Conservation (phyloP, 2,329 filamentous ascomycete genomes). For the Alternaria ventricosa region DNA sequence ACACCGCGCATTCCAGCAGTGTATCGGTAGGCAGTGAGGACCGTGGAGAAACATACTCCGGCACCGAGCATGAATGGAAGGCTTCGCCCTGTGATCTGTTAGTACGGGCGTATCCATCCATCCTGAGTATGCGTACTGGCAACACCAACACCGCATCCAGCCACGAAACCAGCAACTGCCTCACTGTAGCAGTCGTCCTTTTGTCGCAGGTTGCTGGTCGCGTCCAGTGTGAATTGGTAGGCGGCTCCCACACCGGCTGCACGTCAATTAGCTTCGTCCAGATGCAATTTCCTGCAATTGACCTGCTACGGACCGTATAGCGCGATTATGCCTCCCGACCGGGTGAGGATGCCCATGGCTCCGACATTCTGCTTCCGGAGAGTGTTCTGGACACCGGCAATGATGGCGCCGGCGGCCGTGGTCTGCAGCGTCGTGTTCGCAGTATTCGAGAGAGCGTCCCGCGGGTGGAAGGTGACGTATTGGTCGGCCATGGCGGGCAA, state of each 20-base stretch:
- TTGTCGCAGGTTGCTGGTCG: conserved; percentile 82
- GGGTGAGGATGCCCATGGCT: conserved; percentile 78
- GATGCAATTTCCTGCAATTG: background rate
- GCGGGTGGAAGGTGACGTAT: conserved; percentile 65
- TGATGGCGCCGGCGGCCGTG: conserved; percentile 71
- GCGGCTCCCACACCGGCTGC: conserved; percentile 74
- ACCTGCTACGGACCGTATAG: conserved; percentile 63
- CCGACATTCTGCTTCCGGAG: conserved; percentile 83
- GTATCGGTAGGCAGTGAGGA: conserved; percentile 71
- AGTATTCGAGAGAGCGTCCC: conserved; percentile 74
- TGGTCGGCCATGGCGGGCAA: conserved; percentile 47
- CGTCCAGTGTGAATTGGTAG: conserved; percentile 78
- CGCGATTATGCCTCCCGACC: conserved; percentile 76
- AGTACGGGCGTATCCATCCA: conserved; percentile 7
- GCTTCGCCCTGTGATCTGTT: conserved; percentile 60
- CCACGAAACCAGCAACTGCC: conserved; percentile 76
- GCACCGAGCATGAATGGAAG: conserved; percentile 75
- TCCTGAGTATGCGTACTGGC: conserved; percentile 63
- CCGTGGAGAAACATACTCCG: conserved; percentile 64
- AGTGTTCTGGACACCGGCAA: conserved; percentile 85
- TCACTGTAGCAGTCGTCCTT: conserved; percentile 81
- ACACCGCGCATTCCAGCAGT: conserved; percentile 67
- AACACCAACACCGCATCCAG: conserved; percentile 75
- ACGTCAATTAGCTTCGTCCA: conserved; percentile 36
- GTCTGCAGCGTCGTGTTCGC: conserved; percentile 70